Evolutionary conservation across 805 yeast species (phyloP).

Genomic region (Wickerhamiella domercqiae): DNA sequence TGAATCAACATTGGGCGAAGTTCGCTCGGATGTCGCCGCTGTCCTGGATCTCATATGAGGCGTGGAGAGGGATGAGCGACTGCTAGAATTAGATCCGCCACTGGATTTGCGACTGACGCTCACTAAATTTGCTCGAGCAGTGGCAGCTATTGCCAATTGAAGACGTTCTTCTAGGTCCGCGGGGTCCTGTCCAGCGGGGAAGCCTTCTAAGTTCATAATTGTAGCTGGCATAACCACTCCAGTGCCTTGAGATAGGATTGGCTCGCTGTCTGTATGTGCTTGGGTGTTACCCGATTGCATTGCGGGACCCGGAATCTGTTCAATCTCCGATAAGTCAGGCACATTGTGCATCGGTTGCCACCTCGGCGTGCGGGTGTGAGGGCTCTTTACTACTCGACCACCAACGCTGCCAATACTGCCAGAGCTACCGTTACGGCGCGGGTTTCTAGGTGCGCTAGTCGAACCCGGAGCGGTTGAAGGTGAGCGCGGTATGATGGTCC

Average conservation of each 20-base stretch:
- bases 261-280: background rate
- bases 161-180: background rate
- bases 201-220: background rate
- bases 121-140: background rate
- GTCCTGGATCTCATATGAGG: background rate
- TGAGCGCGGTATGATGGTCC: background rate
- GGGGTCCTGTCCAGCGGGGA: background rate
- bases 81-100: background rate
- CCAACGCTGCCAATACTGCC: too few species aligned
- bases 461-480: background rate
- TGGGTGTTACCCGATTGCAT: background rate
- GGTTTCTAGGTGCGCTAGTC: background rate
- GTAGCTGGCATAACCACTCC: background rate
- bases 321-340: background rate
- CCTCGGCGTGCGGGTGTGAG: background rate
- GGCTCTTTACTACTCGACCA: slow-evolving; percentile 1
- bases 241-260: background rate
- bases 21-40: background rate
- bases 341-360: background rate
- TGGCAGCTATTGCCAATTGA: background rate
- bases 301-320: background rate
- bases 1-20: background rate
- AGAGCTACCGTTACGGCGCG: background rate
- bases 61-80: background rate
- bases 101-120: slow-evolving; percentile 1